Conservation (phyloP, 2,329 filamentous ascomycete genomes). For the Aureobasidium mangrovei region DNA sequence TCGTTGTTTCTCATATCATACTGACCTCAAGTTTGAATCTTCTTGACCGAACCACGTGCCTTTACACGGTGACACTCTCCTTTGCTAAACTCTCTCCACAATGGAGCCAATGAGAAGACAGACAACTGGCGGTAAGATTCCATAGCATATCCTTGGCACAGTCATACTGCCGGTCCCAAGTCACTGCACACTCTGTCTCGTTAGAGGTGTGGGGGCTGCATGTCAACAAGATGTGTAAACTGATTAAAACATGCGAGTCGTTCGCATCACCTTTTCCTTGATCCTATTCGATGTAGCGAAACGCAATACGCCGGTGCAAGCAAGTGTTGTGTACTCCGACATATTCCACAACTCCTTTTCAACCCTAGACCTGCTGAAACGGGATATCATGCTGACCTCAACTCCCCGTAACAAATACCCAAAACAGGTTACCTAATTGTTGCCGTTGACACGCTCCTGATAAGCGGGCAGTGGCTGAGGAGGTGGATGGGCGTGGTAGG, state of each 20-base stretch:
- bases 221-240: too few species aligned
- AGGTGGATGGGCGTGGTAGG: conserved; percentile 5
- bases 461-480: not conserved
- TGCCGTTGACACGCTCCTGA: not conserved
- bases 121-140: too few species aligned
- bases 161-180: too few species aligned
- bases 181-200: too few species aligned
- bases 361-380: not conserved
- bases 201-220: too few species aligned
- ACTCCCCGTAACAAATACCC: not conserved
- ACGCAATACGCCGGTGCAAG: not conserved
- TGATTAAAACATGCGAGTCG: too few species aligned
- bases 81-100: not conserved
- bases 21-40: not conserved
- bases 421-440: not conserved
- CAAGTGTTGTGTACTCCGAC: not conserved
- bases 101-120: not conserved
- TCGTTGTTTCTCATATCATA: not conserved
- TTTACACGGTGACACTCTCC: not conserved
- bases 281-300: not conserved
- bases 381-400: not conserved
- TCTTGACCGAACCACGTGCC: not conserved
- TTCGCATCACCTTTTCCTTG: not conserved
- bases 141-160: too few species aligned
- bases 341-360: not conserved